Evolutionary conservation across 768 basidiomycete genomes (phyloP).

Genomic region (Calocybe indica): DNA sequence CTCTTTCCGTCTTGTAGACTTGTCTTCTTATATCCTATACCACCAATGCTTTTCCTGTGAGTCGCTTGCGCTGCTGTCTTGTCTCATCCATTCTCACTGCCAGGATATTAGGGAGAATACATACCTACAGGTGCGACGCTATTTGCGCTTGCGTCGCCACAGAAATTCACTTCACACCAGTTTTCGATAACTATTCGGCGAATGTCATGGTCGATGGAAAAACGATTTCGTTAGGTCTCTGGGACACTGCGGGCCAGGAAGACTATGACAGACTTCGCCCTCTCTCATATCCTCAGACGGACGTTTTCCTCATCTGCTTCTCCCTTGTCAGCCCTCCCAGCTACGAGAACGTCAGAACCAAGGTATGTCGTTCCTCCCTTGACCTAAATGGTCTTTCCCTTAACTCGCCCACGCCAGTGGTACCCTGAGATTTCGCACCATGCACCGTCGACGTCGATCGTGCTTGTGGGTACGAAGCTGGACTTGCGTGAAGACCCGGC

Average conservation of each 20-base stretch:
- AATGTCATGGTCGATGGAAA: slow-evolving; percentile 99
- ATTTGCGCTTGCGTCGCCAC: slow-evolving; percentile 1
- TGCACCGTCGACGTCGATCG: slow-evolving; percentile 88
- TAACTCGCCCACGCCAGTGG: slow-evolving; percentile 50
- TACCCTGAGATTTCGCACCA: slow-evolving; percentile 97
- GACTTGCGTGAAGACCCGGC: slow-evolving; percentile 94
- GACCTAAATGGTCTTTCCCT: neutral
- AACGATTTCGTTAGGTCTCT: slow-evolving; percentile 95
- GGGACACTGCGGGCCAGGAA: slow-evolving; percentile 99
- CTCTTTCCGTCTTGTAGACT: slow-evolving; percentile 48
- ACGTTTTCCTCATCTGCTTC: slow-evolving; percentile 99
- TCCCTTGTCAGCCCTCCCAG: slow-evolving; percentile 96
- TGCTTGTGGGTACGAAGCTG: slow-evolving; percentile 95
- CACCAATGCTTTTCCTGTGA: slow-evolving; percentile 93
- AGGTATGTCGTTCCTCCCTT: slow-evolving; percentile 46
- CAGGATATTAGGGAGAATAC: slow-evolving; percentile 74
- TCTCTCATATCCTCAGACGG: slow-evolving; percentile 97
- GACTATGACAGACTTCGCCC: slow-evolving; percentile 98
- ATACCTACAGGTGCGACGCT: slow-evolving; percentile 74
- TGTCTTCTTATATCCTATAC: slow-evolving; percentile 99
- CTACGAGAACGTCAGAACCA: slow-evolving; percentile 98
- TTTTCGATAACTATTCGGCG: slow-evolving; percentile 98
- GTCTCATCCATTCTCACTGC: slow-evolving; percentile 11
- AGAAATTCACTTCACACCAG: slow-evolving; percentile 28
- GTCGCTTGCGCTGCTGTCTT: slow-evolving; percentile 20